These are phyloP conservation scores for Tylopilus rubrobrunneus DNA, from an alignment of 768 basidiomycete species.

Conservation along the genomic window DNA sequence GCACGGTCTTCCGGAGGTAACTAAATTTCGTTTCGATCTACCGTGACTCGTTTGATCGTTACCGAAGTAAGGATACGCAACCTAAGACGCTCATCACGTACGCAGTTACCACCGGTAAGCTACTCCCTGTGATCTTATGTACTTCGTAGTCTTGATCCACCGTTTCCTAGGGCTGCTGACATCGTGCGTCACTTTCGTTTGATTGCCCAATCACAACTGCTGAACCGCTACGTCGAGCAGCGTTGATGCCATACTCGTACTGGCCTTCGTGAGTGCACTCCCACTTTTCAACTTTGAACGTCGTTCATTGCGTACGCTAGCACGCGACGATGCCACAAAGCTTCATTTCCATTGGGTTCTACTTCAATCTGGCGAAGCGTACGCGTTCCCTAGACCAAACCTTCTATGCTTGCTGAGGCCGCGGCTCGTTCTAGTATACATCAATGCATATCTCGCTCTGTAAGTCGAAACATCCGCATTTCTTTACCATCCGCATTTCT, in stretches of 20 bases:
- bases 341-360: constrained; percentile 51
- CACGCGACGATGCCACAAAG: constrained; percentile 49
- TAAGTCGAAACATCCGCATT: constrained; percentile 8
- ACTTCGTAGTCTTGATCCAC: background rate
- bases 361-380: constrained; percentile 51
- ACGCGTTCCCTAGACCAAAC: constrained; percentile 14
- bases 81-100: constrained; percentile 46
- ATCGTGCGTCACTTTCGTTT: constrained; percentile 30
- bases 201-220: background rate
- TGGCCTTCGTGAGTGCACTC: constrained; percentile 34
- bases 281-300: no score
- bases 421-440: constrained; percentile 38
- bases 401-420: background rate
- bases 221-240: constrained; percentile 25
- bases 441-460: constrained; percentile 52
- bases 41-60: background rate
- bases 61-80: constrained; percentile 44
- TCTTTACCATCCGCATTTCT: background rate
- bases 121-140: constrained; percentile 13
- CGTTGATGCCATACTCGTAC: constrained; percentile 41
- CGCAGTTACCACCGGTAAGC: constrained; percentile 49
- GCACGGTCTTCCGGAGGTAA: constrained; percentile 49
- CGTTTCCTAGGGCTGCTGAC: constrained; percentile 35
- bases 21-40: background rate
- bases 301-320: constrained; percentile 6